These are phyloP conservation scores for Chenopodium formosanum DNA, from an alignment of 148 eudicot species.

Conservation along the genomic window DNA sequence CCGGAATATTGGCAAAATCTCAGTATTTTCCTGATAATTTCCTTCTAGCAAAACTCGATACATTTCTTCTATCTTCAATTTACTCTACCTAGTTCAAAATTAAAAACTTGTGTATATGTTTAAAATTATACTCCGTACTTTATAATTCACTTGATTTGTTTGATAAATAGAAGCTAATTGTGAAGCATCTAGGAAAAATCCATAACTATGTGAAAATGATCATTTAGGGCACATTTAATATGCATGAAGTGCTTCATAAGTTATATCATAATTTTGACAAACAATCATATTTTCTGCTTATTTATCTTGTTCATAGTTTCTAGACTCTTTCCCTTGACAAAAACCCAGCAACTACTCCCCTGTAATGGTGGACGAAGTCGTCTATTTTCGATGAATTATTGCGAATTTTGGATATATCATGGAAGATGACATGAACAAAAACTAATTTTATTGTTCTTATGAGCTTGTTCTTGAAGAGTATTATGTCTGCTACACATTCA, in stretches of 20 bases:
- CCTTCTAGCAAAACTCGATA: not conserved
- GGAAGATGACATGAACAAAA: conserved; percentile 3
- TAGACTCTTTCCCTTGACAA: conserved; percentile 24
- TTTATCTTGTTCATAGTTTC: conserved; percentile 14
- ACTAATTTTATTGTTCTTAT: not conserved
- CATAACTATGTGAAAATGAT: conserved; percentile 12
- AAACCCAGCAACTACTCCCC: conserved; percentile 27
- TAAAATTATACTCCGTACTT: not conserved
- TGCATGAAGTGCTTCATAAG: conserved; percentile 23
- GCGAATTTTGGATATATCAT: not conserved
- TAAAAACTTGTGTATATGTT: not conserved
- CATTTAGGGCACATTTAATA: conserved; percentile 22
- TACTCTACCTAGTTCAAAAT: conserved; percentile 21
- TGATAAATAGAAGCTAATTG: not conserved
- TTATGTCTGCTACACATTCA: conserved; percentile 8
- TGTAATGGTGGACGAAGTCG: conserved; percentile 24
- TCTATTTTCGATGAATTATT: conserved; percentile 23
- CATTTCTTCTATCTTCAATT: not conserved
- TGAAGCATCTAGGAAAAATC: not conserved
- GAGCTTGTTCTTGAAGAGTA: conserved; percentile 6
- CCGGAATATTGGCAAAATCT: not conserved
- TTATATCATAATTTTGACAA: conserved; percentile 29
- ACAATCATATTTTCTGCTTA: conserved; percentile 14
- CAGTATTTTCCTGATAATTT: not conserved
- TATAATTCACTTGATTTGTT: not conserved